A percentile compares a stretch with the other conserved stretches of the same genome.
Conservation (phyloP, 441 rosid genomes). For the Mallotus repandus region DNA sequence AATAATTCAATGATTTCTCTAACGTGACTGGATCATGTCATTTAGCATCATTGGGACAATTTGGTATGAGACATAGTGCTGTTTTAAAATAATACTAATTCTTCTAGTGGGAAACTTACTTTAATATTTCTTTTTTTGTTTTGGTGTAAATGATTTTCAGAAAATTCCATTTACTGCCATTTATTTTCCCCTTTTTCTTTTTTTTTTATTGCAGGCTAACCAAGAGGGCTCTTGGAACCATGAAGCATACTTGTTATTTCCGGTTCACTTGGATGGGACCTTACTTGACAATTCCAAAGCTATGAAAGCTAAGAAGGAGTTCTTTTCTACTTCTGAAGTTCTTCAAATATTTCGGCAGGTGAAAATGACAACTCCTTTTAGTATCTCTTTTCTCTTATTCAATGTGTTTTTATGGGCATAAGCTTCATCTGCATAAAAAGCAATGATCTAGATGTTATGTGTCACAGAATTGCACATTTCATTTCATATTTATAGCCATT, state of each 20-base stretch:
- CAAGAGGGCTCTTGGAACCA: conserved; percentile 78
- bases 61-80: neutral
- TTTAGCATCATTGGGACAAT: neutral
- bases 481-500: neutral
- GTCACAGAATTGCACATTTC: neutral
- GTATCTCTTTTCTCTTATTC: conserved; percentile 7
- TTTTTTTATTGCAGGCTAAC: conserved; percentile 42
- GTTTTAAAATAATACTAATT: neutral
- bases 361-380: conserved; percentile 17
- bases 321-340: conserved; percentile 75
- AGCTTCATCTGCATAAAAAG: neutral
- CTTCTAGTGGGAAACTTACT: neutral
- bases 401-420: conserved; percentile 1
- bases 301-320: conserved; percentile 84
- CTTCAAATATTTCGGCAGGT: conserved; percentile 96
- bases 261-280: conserved; percentile 96
- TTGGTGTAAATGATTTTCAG: neutral
- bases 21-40: neutral
- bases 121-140: neutral
- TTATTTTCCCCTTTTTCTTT: neutral
- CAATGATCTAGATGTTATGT: neutral
- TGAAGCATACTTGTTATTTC: conserved; percentile 95
- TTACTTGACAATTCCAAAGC: conserved; percentile 70
- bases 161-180: conserved; percentile 8
- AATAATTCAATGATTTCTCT: neutral